phyloP scores from a whole-genome alignment of 345 rosid species.

The Gossypium bickii region DNA sequence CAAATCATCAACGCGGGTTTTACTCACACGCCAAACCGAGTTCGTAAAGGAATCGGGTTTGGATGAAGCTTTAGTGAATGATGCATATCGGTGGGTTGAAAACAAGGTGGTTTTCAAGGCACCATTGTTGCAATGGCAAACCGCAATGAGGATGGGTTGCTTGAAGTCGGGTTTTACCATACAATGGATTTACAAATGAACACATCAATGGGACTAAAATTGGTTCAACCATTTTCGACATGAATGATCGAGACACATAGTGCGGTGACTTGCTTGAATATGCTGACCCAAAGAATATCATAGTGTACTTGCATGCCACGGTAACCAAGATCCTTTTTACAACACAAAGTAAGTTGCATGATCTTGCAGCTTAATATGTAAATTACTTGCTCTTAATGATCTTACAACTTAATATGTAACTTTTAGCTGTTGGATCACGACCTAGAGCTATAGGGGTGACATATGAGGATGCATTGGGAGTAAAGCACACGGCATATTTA shows the following conservation, averaged over 20 bases:
- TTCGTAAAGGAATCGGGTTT: slow-evolving; percentile 44
- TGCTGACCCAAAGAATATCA: slow-evolving; percentile 40
- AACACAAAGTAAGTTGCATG: slow-evolving; percentile 12
- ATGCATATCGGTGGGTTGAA: slow-evolving; percentile 73
- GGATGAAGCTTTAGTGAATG: slow-evolving; percentile 38
- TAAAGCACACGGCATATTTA: slow-evolving; percentile 38
- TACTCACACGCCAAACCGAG: slow-evolving; percentile 50
- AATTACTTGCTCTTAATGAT: no score
- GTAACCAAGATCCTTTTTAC: slow-evolving; percentile 52
- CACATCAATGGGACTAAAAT: slow-evolving; percentile 66
- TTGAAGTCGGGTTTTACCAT: slow-evolving; percentile 63
- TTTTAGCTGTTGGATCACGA: slow-evolving; percentile 22
- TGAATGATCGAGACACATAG: slow-evolving; percentile 69
- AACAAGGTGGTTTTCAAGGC: slow-evolving; percentile 54
- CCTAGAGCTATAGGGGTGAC: slow-evolving; percentile 64
- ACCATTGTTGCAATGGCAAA: slow-evolving; percentile 53
- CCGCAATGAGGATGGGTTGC: slow-evolving; percentile 71
- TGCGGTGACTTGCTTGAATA: slow-evolving; percentile 68
- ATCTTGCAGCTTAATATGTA: no score
- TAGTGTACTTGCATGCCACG: slow-evolving; percentile 60
- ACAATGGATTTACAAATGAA: slow-evolving; percentile 61
- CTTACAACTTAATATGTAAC: no score
- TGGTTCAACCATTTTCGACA: slow-evolving; percentile 66
- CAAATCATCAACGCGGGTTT: slow-evolving; percentile 71
- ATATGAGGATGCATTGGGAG: slow-evolving; percentile 44